A percentile compares a stretch with the other conserved stretches of the same genome.
phyloP scores from a whole-genome alignment of 192 early-diverging fungal genomes.

The Linnemannia elongata region DNA sequence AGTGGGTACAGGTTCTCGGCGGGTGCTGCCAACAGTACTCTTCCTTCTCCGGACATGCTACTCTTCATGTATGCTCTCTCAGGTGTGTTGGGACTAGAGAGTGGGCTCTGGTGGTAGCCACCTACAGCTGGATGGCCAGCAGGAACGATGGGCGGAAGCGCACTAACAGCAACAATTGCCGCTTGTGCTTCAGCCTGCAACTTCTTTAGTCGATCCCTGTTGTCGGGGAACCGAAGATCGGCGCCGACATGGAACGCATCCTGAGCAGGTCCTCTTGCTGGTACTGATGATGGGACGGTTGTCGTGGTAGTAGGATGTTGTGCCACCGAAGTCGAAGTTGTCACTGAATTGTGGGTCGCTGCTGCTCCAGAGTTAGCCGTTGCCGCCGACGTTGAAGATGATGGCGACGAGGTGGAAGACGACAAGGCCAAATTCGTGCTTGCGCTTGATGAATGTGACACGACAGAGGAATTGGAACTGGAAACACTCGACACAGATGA shows the following conservation, averaged over 20 bases:
- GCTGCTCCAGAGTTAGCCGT: not conserved
- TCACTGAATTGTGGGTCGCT: not conserved
- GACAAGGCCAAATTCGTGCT: not conserved
- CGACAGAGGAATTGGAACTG: not conserved
- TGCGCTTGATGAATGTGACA: not conserved
- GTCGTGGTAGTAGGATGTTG: not conserved
- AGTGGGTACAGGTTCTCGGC: slow-evolving; percentile 46
- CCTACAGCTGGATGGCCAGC: not conserved
- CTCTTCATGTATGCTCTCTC: not conserved
- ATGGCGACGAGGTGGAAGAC: not conserved
- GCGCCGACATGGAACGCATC: not conserved
- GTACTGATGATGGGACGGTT: not conserved
- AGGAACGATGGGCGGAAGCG: not conserved
- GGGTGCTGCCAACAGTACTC: slow-evolving; percentile 23
- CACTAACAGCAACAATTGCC: not conserved
- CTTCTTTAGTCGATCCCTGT: not conserved
- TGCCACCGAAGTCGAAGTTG: not conserved
- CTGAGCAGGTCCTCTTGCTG: not conserved
- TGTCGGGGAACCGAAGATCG: not conserved
- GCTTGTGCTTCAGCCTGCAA: not conserved
- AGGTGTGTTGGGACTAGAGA: not conserved
- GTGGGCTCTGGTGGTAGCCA: not conserved
- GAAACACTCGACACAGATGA: not conserved
- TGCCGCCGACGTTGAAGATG: not conserved
- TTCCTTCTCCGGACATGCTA: not conserved